phyloP scores from a whole-genome alignment of 345 rosid genomes.

The Linum usitatissimum region DNA sequence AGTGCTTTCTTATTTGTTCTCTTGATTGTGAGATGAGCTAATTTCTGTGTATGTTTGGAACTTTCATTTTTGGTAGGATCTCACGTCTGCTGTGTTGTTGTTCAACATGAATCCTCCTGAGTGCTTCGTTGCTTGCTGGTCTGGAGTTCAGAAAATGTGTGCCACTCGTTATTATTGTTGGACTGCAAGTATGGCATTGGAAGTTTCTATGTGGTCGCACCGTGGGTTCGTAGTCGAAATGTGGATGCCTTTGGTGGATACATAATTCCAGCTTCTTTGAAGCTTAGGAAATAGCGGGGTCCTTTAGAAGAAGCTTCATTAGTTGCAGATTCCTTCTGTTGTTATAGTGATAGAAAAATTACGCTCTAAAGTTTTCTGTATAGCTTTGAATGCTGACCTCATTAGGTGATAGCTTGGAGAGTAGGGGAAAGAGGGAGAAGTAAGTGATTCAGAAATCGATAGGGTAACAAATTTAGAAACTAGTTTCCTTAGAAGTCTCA shows the following conservation, averaged over 20 bases:
- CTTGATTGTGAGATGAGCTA: background rate
- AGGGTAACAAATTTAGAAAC: background rate
- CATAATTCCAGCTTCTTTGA: slow-evolving; percentile 25
- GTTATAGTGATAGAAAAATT: background rate
- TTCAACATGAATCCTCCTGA: slow-evolving; percentile 30
- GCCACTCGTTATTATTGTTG: slow-evolving; percentile 27
- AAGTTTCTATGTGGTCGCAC: slow-evolving; percentile 24
- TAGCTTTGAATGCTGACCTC: slow-evolving; percentile 1
- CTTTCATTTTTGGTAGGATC: slow-evolving; percentile 27
- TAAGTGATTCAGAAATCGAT: slow-evolving; percentile 14
- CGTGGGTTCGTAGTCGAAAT: slow-evolving; percentile 27
- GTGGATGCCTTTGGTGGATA: slow-evolving; percentile 72
- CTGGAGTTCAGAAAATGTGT: slow-evolving; percentile 34
- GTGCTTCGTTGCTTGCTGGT: slow-evolving; percentile 33
- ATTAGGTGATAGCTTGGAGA: slow-evolving; percentile 2
- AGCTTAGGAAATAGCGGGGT: slow-evolving; percentile 6
- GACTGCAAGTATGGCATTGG: slow-evolving; percentile 30
- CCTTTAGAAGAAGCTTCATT: slow-evolving; percentile 7
- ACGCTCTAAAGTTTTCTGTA: background rate
- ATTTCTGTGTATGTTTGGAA: slow-evolving; percentile 14
- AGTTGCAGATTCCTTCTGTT: background rate
- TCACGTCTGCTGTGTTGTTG: background rate
- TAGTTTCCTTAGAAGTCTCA: slow-evolving; percentile 9
- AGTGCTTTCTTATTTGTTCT: background rate
- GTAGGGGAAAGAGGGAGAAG: slow-evolving; percentile 11